These are phyloP conservation scores for Dionaea muscipula DNA, from an alignment of 179 eudicot species.

Conservation along the genomic window DNA sequence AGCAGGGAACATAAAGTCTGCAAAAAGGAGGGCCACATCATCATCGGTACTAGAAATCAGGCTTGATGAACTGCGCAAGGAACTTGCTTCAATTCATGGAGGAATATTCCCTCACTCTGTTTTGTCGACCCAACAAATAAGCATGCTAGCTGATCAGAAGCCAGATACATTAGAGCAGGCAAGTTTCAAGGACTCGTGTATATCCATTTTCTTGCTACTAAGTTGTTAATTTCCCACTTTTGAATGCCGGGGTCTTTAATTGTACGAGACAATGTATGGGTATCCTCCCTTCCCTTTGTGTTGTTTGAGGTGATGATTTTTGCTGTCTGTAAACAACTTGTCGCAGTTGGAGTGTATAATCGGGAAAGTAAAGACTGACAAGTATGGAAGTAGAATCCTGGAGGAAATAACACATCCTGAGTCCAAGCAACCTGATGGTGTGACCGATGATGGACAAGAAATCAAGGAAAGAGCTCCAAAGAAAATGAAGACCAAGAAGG, in stretches of 20 bases:
- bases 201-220: no score
- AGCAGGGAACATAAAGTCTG: conserved; percentile 27
- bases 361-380: conserved; percentile 72
- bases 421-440: conserved; percentile 17
- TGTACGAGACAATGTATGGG: no score
- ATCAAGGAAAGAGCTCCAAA: conserved; percentile 27
- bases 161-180: conserved; percentile 73
- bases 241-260: no score
- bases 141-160: conserved; percentile 36
- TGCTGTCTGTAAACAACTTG: conserved; percentile 6
- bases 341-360: conserved; percentile 79
- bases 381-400: conserved; percentile 66
- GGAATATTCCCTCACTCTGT: conserved; percentile 94
- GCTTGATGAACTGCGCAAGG: conserved; percentile 77
- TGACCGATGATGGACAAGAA: conserved; percentile 19
- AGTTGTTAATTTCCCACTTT: no score
- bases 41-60: conserved; percentile 49
- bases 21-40: conserved; percentile 42
- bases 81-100: conserved; percentile 60
- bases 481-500: conserved; percentile 37
- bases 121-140: conserved; percentile 77
- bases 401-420: conserved; percentile 35
- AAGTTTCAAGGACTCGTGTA: no score
- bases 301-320: no score
- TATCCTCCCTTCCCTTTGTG: no score